phyloP scores from a whole-genome alignment of 805 yeast genomes.

The Jamesozyma spencerorum region DNA sequence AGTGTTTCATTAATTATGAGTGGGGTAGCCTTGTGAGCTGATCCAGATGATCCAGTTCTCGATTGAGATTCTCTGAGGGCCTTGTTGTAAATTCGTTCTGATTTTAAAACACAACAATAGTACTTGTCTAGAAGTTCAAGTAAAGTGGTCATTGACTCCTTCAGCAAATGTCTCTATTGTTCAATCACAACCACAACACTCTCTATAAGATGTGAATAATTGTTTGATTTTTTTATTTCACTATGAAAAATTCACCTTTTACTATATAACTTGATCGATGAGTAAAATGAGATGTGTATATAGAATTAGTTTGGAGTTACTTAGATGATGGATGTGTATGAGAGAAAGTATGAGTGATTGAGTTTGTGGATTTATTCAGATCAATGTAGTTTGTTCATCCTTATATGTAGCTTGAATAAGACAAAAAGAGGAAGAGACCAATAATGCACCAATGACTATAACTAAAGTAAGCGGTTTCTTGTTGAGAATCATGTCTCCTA shows the following conservation, averaged over 20 bases:
- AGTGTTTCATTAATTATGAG: slow-evolving; percentile 26
- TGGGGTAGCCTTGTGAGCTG: slow-evolving; percentile 2
- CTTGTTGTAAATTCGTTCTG: slow-evolving; percentile 20
- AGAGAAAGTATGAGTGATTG: too few relatives aligned
- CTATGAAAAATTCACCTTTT: too few relatives aligned
- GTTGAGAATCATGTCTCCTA: slow-evolving; percentile 73
- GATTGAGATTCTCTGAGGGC: background rate
- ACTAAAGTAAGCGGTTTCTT: slow-evolving; percentile 44
- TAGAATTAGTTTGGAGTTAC: too few relatives aligned
- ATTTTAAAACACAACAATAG: slow-evolving; percentile 22
- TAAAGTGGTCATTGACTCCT: slow-evolving; percentile 19
- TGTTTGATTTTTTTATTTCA: too few relatives aligned
- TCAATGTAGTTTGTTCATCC: background rate
- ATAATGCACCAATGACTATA: slow-evolving; percentile 66
- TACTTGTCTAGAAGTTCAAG: slow-evolving; percentile 22
- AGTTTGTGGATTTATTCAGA: background rate
- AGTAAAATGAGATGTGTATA: too few relatives aligned
- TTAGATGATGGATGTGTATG: too few relatives aligned
- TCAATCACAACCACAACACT: too few relatives aligned
- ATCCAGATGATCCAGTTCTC: background rate
- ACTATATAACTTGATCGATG: too few relatives aligned
- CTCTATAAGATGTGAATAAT: too few relatives aligned
- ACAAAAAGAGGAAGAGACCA: slow-evolving; percentile 71
- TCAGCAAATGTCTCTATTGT: too few relatives aligned
- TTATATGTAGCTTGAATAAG: slow-evolving; percentile 62